phyloP scores from a whole-genome alignment of 2,329 filamentous ascomycete genomes.

The Diaporthe caulivora region DNA sequence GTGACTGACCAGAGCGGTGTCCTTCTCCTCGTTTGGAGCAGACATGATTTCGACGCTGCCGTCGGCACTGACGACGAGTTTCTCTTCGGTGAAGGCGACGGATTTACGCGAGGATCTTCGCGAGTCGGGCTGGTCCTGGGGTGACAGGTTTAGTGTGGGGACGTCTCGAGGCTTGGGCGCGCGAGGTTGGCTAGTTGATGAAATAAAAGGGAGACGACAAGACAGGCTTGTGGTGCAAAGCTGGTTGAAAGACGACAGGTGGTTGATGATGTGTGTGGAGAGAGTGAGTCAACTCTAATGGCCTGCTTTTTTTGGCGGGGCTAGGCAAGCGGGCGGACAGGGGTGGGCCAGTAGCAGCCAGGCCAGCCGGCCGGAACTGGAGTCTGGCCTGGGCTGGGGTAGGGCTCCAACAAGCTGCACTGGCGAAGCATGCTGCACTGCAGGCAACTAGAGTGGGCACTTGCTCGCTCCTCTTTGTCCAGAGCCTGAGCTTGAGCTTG shows the following conservation, averaged over 20 bases:
- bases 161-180: neutral
- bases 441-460: slow-evolving; percentile 10
- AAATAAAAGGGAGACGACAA: neutral
- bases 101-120: slow-evolving; percentile 85
- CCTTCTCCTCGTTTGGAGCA: slow-evolving; percentile 78
- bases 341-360: slow-evolving; percentile 22
- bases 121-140: slow-evolving; percentile 54
- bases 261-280: slow-evolving; percentile 35
- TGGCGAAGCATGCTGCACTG: neutral
- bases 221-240: slow-evolving; percentile 2
- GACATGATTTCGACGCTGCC: slow-evolving; percentile 85
- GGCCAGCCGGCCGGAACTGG: slow-evolving; percentile 11
- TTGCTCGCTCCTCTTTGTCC: slow-evolving; percentile 1
- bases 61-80: slow-evolving; percentile 89
- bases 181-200: slow-evolving; percentile 27
- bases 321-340: slow-evolving; percentile 15
- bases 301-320: slow-evolving; percentile 39
- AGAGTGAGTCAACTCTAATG: slow-evolving; percentile 36
- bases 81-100: slow-evolving; percentile 91
- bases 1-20: slow-evolving; percentile 71
- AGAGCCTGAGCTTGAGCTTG: neutral
- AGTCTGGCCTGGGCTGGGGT: slow-evolving; percentile 1
- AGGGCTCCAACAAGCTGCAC: neutral
- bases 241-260: slow-evolving; percentile 33
- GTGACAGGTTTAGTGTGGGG: slow-evolving; percentile 42